Percentiles rank a stretch among this genome's conserved stretches.
phyloP scores from a whole-genome alignment of 352 stramenopile species.

The Phytophthora ohioensis region DNA sequence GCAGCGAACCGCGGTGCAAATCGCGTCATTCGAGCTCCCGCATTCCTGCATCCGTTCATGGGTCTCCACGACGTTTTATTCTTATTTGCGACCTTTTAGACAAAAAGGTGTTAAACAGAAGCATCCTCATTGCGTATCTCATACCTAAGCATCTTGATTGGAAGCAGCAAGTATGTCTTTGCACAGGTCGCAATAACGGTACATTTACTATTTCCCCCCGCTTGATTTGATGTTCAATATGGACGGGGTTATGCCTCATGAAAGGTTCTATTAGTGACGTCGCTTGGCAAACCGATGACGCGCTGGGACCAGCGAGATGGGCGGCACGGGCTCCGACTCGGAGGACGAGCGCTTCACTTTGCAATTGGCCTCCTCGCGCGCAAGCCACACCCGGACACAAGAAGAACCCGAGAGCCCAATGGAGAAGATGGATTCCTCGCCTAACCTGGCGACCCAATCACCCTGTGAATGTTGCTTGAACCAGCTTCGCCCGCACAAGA shows the following conservation, averaged over 20 bases:
- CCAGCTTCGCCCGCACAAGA: slow-evolving; percentile 44
- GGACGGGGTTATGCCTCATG: background rate
- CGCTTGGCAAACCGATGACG: slow-evolving; percentile 21
- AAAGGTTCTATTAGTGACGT: slow-evolving; percentile 22
- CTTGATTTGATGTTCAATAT: background rate
- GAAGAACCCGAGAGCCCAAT: slow-evolving; percentile 15
- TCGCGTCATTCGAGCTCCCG: slow-evolving; percentile 29
- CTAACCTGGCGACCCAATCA: slow-evolving; percentile 30
- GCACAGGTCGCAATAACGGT: background rate
- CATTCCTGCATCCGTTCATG: slow-evolving; percentile 17
- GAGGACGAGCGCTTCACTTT: slow-evolving; percentile 36
- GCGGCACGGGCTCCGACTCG: slow-evolving; percentile 9
- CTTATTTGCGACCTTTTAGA: background rate
- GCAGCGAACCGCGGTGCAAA: slow-evolving; percentile 28
- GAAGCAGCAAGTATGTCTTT: slow-evolving; percentile 11
- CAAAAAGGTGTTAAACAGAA: slow-evolving; percentile 30
- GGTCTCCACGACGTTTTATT: too few species aligned
- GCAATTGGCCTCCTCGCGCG: slow-evolving; percentile 28
- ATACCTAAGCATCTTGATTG: slow-evolving; percentile 31
- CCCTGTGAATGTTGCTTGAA: too few species aligned
- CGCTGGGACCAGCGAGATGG: slow-evolving; percentile 19
- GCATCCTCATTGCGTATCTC: slow-evolving; percentile 11
- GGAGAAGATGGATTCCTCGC: slow-evolving; percentile 42
- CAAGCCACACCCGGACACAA: slow-evolving; percentile 15
- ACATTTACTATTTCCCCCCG: background rate